Percentiles rank a stretch among this genome's conserved stretches.
Conservation (phyloP, 1,284 basidiomycete species). For the Phellopilus nigrolimitatus region DNA sequence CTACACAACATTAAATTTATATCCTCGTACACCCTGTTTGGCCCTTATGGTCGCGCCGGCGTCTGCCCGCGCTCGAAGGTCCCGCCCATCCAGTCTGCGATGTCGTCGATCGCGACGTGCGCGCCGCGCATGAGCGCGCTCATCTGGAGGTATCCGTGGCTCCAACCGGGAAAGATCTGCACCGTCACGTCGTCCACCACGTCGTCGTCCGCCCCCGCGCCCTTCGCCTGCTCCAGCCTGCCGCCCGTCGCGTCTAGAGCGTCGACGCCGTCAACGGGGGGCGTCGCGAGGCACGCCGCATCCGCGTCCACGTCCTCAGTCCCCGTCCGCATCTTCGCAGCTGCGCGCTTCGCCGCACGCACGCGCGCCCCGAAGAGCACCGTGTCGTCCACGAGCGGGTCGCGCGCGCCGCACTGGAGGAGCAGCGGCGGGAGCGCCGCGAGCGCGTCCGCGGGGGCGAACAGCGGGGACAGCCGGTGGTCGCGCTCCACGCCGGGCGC, state of each 20-base stretch:
- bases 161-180: constrained; percentile 87
- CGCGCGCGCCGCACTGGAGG: constrained; percentile 92
- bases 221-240: no score
- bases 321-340: neutral
- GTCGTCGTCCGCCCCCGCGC: constrained; percentile 58
- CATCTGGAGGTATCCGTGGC: constrained; percentile 96
- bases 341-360: constrained; percentile 80
- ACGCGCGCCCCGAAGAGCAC: constrained; percentile 93
- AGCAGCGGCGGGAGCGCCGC: constrained; percentile 92
- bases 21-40: constrained; percentile 19
- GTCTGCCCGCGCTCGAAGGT: constrained; percentile 51
- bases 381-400: constrained; percentile 94
- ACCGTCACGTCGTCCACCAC: constrained; percentile 91
- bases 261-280: constrained; percentile 52
- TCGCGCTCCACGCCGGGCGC: constrained; percentile 93
- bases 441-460: constrained; percentile 79
- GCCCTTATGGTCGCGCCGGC: constrained; percentile 24
- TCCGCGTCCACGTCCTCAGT: no score
- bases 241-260: constrained; percentile 47
- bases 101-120: constrained; percentile 74
- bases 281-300: constrained; percentile 13
- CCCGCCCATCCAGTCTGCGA: constrained; percentile 88
- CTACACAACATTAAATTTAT: neutral
- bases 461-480: constrained; percentile 92
- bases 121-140: constrained; percentile 81